Conservation (phyloP, 352 stramenopile species). For the Blastocystis sp. region DNA sequence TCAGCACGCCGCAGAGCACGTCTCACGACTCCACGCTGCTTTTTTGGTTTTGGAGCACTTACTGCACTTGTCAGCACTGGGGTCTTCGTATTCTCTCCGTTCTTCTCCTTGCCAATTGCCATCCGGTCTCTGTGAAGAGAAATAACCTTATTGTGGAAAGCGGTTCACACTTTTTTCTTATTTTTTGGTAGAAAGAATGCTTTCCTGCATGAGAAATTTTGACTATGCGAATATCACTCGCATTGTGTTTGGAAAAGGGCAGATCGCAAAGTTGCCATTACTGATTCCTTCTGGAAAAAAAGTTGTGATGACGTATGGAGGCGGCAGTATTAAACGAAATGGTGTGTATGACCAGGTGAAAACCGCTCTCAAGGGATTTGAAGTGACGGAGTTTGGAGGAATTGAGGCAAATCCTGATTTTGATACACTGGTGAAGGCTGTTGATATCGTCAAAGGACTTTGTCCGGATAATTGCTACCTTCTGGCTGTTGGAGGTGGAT, state of each 20-base stretch:
- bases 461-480: constrained; percentile 25
- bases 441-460: constrained; percentile 45
- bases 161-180: background rate
- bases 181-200: background rate
- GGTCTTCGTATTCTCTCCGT: background rate
- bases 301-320: constrained; percentile 49
- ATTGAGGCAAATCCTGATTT: constrained; percentile 63
- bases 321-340: constrained; percentile 57
- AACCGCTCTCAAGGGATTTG: constrained; percentile 21
- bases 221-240: constrained; percentile 61
- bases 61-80: background rate
- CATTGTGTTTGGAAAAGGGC: constrained; percentile 61
- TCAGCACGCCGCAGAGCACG: constrained; percentile 79
- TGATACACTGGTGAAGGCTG: constrained; percentile 42
- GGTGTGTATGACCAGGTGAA: constrained; percentile 60
- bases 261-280: constrained; percentile 52
- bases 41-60: constrained; percentile 59
- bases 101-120: background rate
- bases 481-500: constrained; percentile 56
- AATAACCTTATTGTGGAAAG: background rate
- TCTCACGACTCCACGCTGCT: constrained; percentile 74
- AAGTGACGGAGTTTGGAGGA: constrained; percentile 39
- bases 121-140: background rate
- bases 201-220: constrained; percentile 56
- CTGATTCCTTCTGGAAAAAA: constrained; percentile 54